These are phyloP conservation scores for Voacanga thouarsii DNA, from an alignment of 257 asterid genomes.

Conservation along the genomic window DNA sequence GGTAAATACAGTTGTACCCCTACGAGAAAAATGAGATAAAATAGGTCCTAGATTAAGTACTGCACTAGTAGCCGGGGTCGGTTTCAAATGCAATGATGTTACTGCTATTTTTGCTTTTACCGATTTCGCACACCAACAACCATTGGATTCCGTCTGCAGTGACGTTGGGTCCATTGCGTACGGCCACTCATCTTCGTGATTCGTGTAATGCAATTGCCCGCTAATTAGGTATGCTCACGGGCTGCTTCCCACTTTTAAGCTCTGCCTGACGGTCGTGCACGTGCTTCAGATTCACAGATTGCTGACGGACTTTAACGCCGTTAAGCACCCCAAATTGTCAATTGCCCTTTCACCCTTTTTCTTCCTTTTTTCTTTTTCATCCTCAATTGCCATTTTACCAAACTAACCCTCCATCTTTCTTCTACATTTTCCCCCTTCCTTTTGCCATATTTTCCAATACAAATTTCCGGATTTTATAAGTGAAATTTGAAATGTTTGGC, in stretches of 20 bases:
- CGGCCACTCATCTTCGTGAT: constrained; percentile 3
- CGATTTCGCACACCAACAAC: background rate
- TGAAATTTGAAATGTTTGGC: no score
- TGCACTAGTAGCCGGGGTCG: no score
- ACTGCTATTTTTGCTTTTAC: background rate
- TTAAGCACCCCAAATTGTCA: background rate
- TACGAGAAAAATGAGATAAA: no score
- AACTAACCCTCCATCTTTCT: background rate
- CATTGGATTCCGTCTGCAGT: background rate
- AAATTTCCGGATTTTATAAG: no score
- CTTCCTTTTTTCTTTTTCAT: no score
- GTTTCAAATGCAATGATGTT: no score
- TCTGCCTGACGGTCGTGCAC: constrained; percentile 7
- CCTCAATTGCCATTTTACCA: background rate
- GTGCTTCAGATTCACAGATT: background rate
- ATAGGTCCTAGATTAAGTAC: no score
- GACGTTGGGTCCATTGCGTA: background rate
- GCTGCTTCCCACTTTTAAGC: background rate
- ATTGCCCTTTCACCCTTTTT: background rate
- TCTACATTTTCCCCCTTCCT: no score
- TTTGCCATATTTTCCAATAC: no score
- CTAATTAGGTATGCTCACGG: background rate
- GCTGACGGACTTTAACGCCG: background rate
- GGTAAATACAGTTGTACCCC: no score
- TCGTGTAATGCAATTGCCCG: background rate